phyloP scores from a whole-genome alignment of 169 alveolate species.

The Plasmodium gaboni region DNA sequence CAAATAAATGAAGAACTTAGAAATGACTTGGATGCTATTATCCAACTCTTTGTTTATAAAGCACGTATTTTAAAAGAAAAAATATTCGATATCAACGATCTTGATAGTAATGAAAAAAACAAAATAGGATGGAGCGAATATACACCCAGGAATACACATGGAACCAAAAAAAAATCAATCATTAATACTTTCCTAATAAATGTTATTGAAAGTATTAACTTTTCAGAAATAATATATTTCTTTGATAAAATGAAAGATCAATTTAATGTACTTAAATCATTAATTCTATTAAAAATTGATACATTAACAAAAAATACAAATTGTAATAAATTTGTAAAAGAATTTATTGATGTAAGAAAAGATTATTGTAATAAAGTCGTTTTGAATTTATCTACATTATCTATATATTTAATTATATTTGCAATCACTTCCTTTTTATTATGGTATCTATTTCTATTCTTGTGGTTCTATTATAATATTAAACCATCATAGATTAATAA shows the following conservation, averaged over 20 bases:
- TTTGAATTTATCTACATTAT: conserved; percentile 9
- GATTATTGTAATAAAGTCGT: conserved; percentile 21
- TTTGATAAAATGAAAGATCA: conserved; percentile 3
- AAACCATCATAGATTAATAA: not conserved
- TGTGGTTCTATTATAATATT: conserved; percentile 27
- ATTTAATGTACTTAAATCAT: not conserved
- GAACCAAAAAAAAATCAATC: not conserved
- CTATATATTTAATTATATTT: conserved; percentile 8
- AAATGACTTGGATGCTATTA: conserved; percentile 6
- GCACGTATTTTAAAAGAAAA: conserved; percentile 14
- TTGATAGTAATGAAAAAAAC: conserved; percentile 8
- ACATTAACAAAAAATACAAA: conserved; percentile 7
- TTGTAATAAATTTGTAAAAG: conserved; percentile 22
- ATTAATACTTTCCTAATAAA: conserved; percentile 13
- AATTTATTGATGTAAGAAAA: not conserved
- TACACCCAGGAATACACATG: conserved; percentile 10
- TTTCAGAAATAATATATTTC: conserved; percentile 4
- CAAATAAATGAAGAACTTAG: too few relatives aligned
- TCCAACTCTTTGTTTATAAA: conserved; percentile 10
- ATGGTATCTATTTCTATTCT: conserved; percentile 54
- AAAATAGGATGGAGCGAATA: conserved; percentile 40
- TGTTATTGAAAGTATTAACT: conserved; percentile 25
- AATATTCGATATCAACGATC: conserved; percentile 25
- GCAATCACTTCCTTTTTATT: conserved; percentile 21
- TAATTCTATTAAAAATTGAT: conserved; percentile 3